Base-by-base conservation (phyloP, 345 rosid species). In the Firmiana major region DNA sequence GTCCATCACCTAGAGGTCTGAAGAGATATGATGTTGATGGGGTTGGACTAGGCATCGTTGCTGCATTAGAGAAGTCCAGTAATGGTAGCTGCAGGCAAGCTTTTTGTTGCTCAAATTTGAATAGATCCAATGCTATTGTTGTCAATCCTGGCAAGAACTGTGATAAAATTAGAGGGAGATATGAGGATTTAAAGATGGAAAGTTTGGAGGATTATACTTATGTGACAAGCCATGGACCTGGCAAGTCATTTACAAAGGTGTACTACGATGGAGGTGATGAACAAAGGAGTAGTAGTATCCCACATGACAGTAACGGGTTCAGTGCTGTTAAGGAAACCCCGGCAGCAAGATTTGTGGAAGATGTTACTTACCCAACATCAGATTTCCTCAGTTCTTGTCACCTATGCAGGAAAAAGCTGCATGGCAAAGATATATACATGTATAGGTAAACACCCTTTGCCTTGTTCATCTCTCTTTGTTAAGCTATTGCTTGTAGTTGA, bases 31-130 rank as follows among this genome's bases (percentile, higher is more conserved):
- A 90, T 46, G 77, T 71, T 3, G 97, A 85, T 65, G 91, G 94
- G 28, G 88, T 94, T 73, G 97, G 97, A 17, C 75, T 94, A 57
- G 97, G 94, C 1, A 94, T 94, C 58, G 92, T 93, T 4, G 94
- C 89, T 1, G 95, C 95, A 0, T 90, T 91, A 13, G 94, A 92
- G 76, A 91, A 88, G 63, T 70, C 91, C 28, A 78, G 34, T 49
- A 59, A 59, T 45, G 83, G 38, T 28, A 46, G 63, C 16, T 74
- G 28, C 34, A 83, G 80, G 60, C 79, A 40, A 45, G 70, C 87
- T 49, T 64, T 86, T 48, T 77, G 80, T 55, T 7, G 85, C 73
- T 43, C 82, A 7, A 66, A 46, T 40, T 71, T 77, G 77, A 70
- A 38, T 26, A 55, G 81, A 55, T 87, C 90, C 3, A 79, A 71